A percentile compares a stretch with the other conserved stretches of the same genome.
These are phyloP conservation scores for Melanogaster broomeanus DNA, from an alignment of 768 basidiomycete genomes.

Conservation along the genomic window DNA sequence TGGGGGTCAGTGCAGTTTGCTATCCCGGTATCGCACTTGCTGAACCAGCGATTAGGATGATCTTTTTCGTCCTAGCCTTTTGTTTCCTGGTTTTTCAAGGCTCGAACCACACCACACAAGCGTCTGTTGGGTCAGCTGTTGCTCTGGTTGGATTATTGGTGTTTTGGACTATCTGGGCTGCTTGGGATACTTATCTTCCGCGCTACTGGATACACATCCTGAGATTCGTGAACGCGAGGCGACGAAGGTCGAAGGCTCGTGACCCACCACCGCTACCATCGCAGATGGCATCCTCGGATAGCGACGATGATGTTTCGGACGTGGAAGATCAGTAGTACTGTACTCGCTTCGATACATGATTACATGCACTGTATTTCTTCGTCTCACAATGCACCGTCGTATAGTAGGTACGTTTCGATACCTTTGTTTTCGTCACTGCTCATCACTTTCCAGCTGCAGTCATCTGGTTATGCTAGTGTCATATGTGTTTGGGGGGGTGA, in stretches of 20 bases:
- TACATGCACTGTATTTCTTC: not conserved
- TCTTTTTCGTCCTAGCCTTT: constrained; percentile 10
- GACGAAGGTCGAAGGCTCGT: not conserved
- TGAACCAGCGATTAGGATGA: constrained; percentile 1
- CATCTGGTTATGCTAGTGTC: no score
- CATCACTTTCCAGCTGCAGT: no score
- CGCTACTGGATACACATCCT: constrained; percentile 1
- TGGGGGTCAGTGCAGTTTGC: constrained; percentile 20
- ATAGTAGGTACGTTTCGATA: no score
- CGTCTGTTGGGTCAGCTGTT: not conserved
- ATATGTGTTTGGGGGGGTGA: no score
- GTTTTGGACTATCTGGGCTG: not conserved
- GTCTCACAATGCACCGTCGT: not conserved
- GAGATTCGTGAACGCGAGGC: not conserved
- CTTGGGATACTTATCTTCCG: constrained; percentile 3
- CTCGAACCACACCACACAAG: not conserved
- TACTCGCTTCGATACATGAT: not conserved
- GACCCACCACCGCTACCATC: not conserved
- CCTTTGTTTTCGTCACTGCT: no score
- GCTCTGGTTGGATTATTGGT: constrained; percentile 1
- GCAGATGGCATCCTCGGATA: no score
- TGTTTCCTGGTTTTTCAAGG: constrained; percentile 5
- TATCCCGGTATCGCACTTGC: not conserved
- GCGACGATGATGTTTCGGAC: not conserved
- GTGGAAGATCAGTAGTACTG: not conserved